Evolutionary conservation across 371 early-diverging fungal genomes (phyloP).

Genomic region (Apophysomyces ossiformis): DNA sequence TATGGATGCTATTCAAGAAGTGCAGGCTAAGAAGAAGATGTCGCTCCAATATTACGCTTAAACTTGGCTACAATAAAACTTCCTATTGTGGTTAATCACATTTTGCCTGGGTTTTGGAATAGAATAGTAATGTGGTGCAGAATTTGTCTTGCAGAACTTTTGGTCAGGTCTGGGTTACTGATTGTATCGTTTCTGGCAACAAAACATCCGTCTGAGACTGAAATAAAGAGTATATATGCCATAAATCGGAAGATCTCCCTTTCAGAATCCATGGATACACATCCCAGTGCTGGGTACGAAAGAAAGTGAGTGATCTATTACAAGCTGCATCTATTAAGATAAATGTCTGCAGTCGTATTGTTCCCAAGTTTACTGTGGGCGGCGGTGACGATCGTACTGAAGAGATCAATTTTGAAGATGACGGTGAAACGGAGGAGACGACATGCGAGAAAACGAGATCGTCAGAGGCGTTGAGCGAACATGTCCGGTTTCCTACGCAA

Average conservation of each 20-base stretch:
- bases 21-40: conserved; percentile 99
- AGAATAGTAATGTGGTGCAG: conserved; percentile 6
- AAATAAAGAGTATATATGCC: conserved; percentile 5
- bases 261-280: not conserved
- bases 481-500: conserved; percentile 4
- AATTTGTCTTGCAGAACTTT: not conserved
- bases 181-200: conserved; percentile 1
- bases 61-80: conserved; percentile 19
- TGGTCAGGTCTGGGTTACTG: not conserved
- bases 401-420: conserved; percentile 6
- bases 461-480: not conserved
- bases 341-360: not conserved
- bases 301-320: not conserved
- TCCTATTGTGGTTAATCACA: not conserved
- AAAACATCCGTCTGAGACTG: not conserved
- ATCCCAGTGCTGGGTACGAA: not conserved
- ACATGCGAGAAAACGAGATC: not conserved
- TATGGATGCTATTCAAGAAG: conserved; percentile 99
- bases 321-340: not conserved
- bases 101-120: not conserved
- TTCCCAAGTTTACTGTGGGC: conserved; percentile 3
- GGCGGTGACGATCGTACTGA: conserved; percentile 3
- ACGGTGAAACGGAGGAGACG: not conserved
- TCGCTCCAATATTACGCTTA: conserved; percentile 95
- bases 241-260: not conserved